Percentiles rank a stretch among this genome's conserved stretches.
These are phyloP conservation scores for Ogataea degrootiae DNA, from an alignment of 805 yeast species.

Conservation along the genomic window DNA sequence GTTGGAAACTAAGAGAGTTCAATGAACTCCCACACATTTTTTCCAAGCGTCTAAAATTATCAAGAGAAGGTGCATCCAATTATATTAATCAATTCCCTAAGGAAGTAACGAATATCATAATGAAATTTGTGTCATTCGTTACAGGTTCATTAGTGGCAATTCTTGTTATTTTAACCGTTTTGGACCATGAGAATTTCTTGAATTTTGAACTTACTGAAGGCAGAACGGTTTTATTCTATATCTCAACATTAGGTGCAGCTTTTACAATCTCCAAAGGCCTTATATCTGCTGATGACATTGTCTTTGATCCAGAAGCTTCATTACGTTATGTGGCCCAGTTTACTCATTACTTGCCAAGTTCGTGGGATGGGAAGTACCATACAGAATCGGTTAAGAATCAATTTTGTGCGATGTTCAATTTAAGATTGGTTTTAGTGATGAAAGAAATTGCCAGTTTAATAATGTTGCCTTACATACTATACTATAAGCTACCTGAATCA, in stretches of 20 bases:
- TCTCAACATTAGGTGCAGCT: slow-evolving; percentile 81
- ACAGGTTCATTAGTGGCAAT: slow-evolving; percentile 90
- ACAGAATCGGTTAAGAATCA: slow-evolving; percentile 80
- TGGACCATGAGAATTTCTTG: slow-evolving; percentile 88
- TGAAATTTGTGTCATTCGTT: slow-evolving; percentile 64
- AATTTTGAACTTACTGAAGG: slow-evolving; percentile 84
- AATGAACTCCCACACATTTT: slow-evolving; percentile 91
- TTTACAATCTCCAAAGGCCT: slow-evolving; percentile 80
- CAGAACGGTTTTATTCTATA: slow-evolving; percentile 78
- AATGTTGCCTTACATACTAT: slow-evolving; percentile 83
- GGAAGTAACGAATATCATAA: slow-evolving; percentile 52
- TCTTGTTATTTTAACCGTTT: slow-evolving; percentile 65
- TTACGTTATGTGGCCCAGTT: slow-evolving; percentile 72
- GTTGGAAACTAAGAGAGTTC: slow-evolving; percentile 91
- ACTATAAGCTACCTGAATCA: slow-evolving; percentile 72
- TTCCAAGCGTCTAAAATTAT: slow-evolving; percentile 68
- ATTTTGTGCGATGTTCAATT: slow-evolving; percentile 72
- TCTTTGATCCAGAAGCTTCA: slow-evolving; percentile 93
- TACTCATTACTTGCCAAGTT: slow-evolving; percentile 85
- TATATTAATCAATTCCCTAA: slow-evolving; percentile 92
- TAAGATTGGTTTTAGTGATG: slow-evolving; percentile 63
- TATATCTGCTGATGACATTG: slow-evolving; percentile 52
- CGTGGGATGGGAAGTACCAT: slow-evolving; percentile 84
- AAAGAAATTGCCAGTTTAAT: slow-evolving; percentile 80
- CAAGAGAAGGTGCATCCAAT: slow-evolving; percentile 72